phyloP scores from a whole-genome alignment of 2,329 filamentous ascomycete genomes.

The Penicillium oxalicum region DNA sequence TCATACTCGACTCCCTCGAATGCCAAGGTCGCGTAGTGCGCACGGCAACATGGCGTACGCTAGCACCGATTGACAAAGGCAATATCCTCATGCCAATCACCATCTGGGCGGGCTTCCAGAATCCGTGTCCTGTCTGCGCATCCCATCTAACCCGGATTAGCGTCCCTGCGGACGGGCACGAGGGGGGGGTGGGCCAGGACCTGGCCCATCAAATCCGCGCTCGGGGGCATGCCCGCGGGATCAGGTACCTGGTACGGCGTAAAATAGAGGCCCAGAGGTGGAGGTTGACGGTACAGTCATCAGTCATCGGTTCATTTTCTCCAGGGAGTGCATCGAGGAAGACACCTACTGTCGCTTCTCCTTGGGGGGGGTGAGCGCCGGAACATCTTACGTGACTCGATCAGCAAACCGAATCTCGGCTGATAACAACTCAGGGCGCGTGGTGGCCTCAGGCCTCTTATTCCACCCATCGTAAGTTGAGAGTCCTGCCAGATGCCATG shows the following conservation, averaged over 20 bases:
- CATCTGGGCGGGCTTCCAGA: too few relatives aligned
- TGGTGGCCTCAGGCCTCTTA: too few relatives aligned
- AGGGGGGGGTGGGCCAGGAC: not conserved
- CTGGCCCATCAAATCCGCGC: too few relatives aligned
- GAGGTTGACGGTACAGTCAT: too few relatives aligned
- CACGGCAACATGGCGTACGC: too few relatives aligned
- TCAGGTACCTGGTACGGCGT: not conserved
- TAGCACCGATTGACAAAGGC: not conserved
- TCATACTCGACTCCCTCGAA: too few relatives aligned
- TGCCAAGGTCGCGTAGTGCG: too few relatives aligned
- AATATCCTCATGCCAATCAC: not conserved
- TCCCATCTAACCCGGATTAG: not conserved
- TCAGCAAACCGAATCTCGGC: constrained; percentile 8
- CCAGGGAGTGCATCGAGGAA: constrained; percentile 7
- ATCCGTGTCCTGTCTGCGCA: not conserved
- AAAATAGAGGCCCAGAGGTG: not conserved
- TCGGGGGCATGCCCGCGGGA: not conserved
- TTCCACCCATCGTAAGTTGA: too few relatives aligned
- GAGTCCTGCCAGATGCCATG: too few relatives aligned
- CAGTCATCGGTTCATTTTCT: too few relatives aligned
- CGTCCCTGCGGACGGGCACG: not conserved
- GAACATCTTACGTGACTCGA: constrained; percentile 18
- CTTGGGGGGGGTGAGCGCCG: not conserved
- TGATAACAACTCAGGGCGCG: constrained; percentile 1
- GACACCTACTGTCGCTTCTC: not conserved